These are phyloP conservation scores for Nakazawaea populi DNA, from an alignment of 805 yeast species.

Conservation along the genomic window DNA sequence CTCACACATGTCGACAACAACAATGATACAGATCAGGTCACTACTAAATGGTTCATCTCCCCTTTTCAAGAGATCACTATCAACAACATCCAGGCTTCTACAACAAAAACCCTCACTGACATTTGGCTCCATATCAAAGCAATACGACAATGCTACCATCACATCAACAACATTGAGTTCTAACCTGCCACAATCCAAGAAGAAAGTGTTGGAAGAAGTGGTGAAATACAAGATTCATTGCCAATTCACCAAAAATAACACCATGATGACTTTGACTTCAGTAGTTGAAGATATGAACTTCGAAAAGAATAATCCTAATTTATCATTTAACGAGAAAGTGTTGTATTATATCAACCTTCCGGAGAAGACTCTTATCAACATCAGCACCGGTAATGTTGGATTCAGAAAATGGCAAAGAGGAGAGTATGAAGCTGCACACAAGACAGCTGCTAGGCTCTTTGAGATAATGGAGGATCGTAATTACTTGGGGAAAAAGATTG, in stretches of 20 bases:
- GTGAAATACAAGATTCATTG: slow-evolving; percentile 75
- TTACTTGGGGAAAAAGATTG: slow-evolving; percentile 51
- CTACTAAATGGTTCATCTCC: not conserved
- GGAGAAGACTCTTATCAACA: slow-evolving; percentile 61
- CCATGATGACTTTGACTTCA: slow-evolving; percentile 69
- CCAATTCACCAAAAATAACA: slow-evolving; percentile 75
- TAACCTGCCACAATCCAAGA: not conserved
- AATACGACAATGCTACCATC: slow-evolving; percentile 7
- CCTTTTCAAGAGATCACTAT: not conserved
- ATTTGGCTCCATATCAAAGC: slow-evolving; percentile 20
- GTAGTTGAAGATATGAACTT: slow-evolving; percentile 61
- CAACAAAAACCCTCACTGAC: slow-evolving; percentile 11
- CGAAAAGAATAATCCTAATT: slow-evolving; percentile 46
- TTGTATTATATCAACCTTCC: slow-evolving; percentile 75
- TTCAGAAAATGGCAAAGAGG: slow-evolving; percentile 87
- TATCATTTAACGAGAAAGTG: slow-evolving; percentile 63
- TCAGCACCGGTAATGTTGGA: slow-evolving; percentile 83
- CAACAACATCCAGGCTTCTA: not conserved
- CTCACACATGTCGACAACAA: too few relatives aligned
- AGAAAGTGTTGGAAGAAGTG: slow-evolving; percentile 16
- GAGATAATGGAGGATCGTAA: slow-evolving; percentile 60
- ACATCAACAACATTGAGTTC: slow-evolving; percentile 2
- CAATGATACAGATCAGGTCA: not conserved
- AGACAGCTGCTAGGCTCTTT: slow-evolving; percentile 71
- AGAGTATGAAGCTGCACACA: slow-evolving; percentile 90